A percentile compares a stretch with the other conserved stretches of the same genome.
phyloP scores from a whole-genome alignment of 495 filamentous ascomycete species.

The Annulohypoxylon nitens region DNA sequence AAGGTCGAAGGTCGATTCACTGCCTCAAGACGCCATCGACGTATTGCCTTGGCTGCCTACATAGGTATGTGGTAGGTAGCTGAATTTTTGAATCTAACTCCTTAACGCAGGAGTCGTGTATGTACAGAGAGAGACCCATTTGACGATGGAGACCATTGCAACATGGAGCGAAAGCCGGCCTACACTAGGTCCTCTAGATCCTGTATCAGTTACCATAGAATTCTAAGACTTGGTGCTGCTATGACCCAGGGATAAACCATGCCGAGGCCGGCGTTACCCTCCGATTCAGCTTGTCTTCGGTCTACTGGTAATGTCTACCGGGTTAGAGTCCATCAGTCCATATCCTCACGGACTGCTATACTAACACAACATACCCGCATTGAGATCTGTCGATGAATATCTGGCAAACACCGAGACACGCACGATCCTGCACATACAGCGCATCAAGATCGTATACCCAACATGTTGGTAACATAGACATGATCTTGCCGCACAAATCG shows the following conservation, averaged over 20 bases:
- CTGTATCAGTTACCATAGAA: not conserved
- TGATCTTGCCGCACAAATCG: not conserved
- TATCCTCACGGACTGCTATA: conserved; percentile 11
- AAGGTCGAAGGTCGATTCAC: not conserved
- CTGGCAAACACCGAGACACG: conserved; percentile 21
- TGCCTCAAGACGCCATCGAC: conserved; percentile 15
- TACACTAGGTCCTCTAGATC: not conserved
- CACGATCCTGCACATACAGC: conserved; percentile 10
- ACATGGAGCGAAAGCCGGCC: not conserved
- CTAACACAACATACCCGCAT: conserved; percentile 31
- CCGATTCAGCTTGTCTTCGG: conserved; percentile 20
- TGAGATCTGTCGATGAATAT: conserved; percentile 16
- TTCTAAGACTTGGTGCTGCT: conserved; percentile 3
- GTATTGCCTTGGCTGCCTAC: not conserved
- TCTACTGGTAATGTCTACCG: not conserved
- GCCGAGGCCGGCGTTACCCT: conserved; percentile 2
- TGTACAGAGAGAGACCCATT: not conserved
- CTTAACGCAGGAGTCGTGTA: not conserved
- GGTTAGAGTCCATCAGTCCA: not conserved
- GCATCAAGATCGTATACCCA: conserved; percentile 3
- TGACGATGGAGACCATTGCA: not conserved
- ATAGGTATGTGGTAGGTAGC: too few relatives aligned
- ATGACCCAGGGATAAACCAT: conserved; percentile 32
- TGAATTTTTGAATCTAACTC: conserved; percentile 6
- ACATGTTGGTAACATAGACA: not conserved